Evolutionary conservation across 805 yeast species (phyloP), one percentile per base, ranked within the genome.

Genomic region (Saturnispora silvae): DNA sequence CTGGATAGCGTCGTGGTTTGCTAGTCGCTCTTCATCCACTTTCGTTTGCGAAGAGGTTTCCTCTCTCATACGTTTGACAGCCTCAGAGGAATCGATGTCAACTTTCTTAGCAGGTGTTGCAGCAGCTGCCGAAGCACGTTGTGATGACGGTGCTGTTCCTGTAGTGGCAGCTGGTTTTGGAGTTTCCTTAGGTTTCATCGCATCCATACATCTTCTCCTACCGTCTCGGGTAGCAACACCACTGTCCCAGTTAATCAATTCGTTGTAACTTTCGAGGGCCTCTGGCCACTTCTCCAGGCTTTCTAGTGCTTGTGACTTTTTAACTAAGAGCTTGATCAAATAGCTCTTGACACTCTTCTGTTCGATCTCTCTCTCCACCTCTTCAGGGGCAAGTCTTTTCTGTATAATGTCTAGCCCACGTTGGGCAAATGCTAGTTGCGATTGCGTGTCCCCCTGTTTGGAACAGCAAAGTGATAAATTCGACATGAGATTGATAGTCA

Each of bases 221-320:
- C 89, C 94, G 34, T 83, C 95, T 70, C 89, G 60, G 0, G 75
- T 65, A 22, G 70, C 63, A 41, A 76, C 73, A 23, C 75, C 71
- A 2, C 77, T 70, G 18, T 71, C 72, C 0, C 95, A 95, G 40
- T 73, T 71, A 14, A 92, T 66, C 35, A 87, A 64, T 24, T 63
- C 55, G 40, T 68, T 70, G 64, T 85, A 89, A 5, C 71, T 53
- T 0, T 57, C 63, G 19, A 82, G 62, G 0, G 96, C 79, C 5
- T 69, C 77, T 38, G 65, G 53, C 56, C 68, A 83, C 46, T 69
- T 70, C 49, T 92, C 99, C 37, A 76, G 50, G 55, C 75, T 75
- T 57, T 92, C 99, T 28, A 77, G 65, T 2, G 89, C 78, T 51
- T 92, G 96, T 0, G 96, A 96, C 44, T 74, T 72, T 42, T 80